A percentile compares a stretch with the other conserved stretches of the same genome.
Conservation (phyloP, 148 eudicot species). For the Rhododendron ovatum region DNA sequence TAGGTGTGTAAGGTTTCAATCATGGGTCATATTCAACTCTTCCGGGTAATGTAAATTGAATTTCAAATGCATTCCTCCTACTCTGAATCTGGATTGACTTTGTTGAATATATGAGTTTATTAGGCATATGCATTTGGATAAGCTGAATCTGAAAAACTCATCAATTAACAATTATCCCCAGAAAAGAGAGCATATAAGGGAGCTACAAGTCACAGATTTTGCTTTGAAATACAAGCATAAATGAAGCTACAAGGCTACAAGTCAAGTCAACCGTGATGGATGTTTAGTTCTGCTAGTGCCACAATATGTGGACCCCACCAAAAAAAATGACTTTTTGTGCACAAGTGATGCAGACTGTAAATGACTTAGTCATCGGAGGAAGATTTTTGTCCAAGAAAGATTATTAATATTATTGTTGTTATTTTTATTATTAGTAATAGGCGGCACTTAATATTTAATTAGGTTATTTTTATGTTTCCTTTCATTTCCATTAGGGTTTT, state of each 20-base stretch:
- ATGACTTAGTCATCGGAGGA: no score
- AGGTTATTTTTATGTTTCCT: no score
- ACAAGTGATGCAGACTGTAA: not conserved
- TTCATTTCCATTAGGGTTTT: no score
- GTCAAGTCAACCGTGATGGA: not conserved
- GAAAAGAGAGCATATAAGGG: not conserved
- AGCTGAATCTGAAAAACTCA: not conserved
- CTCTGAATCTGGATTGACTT: not conserved
- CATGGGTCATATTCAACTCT: not conserved
- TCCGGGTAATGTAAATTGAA: not conserved
- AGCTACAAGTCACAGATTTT: not conserved
- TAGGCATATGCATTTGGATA: not conserved
- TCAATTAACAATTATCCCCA: not conserved
- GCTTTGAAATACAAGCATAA: not conserved
- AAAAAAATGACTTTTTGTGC: not conserved
- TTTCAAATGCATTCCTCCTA: not conserved
- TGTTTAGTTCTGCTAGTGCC: not conserved
- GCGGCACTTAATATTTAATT: no score
- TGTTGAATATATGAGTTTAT: not conserved
- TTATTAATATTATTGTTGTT: no score
- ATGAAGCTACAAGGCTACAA: not conserved
- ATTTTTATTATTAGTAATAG: no score
- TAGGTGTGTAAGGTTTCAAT: not conserved
- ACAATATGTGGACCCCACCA: not conserved
- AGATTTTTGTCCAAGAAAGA: no score